Evolutionary conservation across 2,329 filamentous ascomycete genomes (phyloP), one percentile per base, ranked within the genome.

Genomic region (Aureobasidium uvarum): DNA sequence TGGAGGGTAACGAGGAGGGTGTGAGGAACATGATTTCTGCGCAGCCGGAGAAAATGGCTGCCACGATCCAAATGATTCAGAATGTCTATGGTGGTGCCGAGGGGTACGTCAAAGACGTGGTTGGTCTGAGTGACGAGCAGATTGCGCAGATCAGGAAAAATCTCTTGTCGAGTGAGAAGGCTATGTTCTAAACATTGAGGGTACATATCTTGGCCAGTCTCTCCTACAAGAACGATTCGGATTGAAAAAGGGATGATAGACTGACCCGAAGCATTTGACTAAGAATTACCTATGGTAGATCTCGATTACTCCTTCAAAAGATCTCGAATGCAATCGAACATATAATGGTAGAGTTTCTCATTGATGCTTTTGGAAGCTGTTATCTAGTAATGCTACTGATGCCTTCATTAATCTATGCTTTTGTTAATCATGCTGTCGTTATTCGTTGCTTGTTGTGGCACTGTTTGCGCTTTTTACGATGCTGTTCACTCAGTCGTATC

Each of bases 1-100:
- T 88, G 64, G 74, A 74, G 58, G 81, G 78, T 4, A 78, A 86
- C 67, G 66, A 68, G 67, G 75, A 74, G 48, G 79, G 78, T 2
- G 77, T 78, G 52, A 68, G 71, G 71, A 80, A 79, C 66, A 78
- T 83, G 77, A 75, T 81, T 11, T 74, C 76, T 8, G 76, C 76
- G 25, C 75, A 73, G 73, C 75, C 76, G 67, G 83, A 81, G 71
- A 84, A 81, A 70, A 86, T 86, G 80, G 58, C 79, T 18, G 77
- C 74, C 5, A 79, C 78, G 46, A 69, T 86, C 63, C 75, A 81
- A 58, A 83, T 86, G 78, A 77, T 92, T 54, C 79, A 83, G 55
- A 75, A 79, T 33, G 80, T 83, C 67, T 89, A 86, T 76, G 88
- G 87, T 2, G 84, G 87, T 2, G 81, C 84, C 2, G 87, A 91